Conservation (phyloP, 495 filamentous ascomycete species). For the Achaetomiella virescens region DNA sequence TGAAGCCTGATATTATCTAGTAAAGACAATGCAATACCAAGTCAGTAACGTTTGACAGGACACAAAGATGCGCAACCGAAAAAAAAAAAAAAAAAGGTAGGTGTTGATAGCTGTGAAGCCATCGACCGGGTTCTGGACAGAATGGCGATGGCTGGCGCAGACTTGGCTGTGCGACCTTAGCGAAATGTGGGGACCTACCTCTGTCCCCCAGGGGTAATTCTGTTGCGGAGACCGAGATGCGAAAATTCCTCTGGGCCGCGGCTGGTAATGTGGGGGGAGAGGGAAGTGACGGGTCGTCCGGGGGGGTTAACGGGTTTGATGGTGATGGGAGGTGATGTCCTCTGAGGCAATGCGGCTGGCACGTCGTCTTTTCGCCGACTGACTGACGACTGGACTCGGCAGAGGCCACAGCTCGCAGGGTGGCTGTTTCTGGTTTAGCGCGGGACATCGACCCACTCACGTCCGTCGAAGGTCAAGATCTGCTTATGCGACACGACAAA, state of each 20-base stretch:
- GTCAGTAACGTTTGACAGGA: constrained; percentile 3
- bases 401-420: constrained; percentile 18
- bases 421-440: constrained; percentile 21
- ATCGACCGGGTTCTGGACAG: neutral
- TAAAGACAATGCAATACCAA: neutral
- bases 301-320: constrained; percentile 1
- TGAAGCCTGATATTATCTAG: constrained; percentile 11
- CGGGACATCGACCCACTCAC: neutral
- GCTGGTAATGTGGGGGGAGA: constrained; percentile 1
- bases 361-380: constrained; percentile 20
- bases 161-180: constrained; percentile 10
- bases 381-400: constrained; percentile 24
- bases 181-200: constrained; percentile 16
- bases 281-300: constrained; percentile 7
- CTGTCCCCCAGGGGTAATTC: constrained; percentile 8
- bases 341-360: constrained; percentile 25
- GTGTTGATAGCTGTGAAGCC: neutral
- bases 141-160: constrained; percentile 11
- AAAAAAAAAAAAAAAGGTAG: neutral
- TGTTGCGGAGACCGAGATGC: constrained; percentile 7
- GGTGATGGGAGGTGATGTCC: constrained; percentile 13
- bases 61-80: constrained; percentile 17
- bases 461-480: neutral
- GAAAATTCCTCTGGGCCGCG: constrained; percentile 13
- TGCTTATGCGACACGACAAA: neutral